A percentile compares a stretch with the other conserved stretches of the same genome.
phyloP scores from a whole-genome alignment of 2,329 filamentous ascomycete species.

The Leptosphaerulina australis region DNA sequence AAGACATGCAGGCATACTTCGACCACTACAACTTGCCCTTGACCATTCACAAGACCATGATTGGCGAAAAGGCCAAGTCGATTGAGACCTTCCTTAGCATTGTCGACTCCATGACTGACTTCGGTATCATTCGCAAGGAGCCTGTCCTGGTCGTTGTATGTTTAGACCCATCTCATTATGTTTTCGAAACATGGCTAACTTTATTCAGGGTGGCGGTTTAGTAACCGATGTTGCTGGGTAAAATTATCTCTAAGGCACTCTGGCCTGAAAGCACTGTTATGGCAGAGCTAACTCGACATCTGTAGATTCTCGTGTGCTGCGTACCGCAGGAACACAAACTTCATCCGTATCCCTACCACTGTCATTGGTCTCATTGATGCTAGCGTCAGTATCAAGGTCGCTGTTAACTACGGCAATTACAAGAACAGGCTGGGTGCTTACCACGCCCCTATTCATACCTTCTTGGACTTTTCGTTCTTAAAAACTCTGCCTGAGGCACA shows the following conservation, averaged over 20 bases:
- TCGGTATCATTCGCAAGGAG: constrained; percentile 70
- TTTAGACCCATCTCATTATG: neutral
- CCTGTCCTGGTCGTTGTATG: constrained; percentile 44
- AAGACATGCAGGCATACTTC: constrained; percentile 71
- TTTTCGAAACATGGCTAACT: constrained; percentile 15
- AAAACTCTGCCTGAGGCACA: constrained; percentile 69
- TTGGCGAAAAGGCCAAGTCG: constrained; percentile 76
- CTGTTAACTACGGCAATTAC: constrained; percentile 76
- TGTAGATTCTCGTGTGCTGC: constrained; percentile 65
- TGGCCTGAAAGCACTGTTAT: constrained; percentile 47
- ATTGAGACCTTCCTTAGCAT: constrained; percentile 72
- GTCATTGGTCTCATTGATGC: constrained; percentile 78
- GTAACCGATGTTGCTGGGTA: constrained; percentile 66
- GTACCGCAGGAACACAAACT: constrained; percentile 75
- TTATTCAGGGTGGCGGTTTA: constrained; percentile 49
- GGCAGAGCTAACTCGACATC: constrained; percentile 27
- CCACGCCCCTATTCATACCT: constrained; percentile 73
- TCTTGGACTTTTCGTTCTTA: constrained; percentile 76
- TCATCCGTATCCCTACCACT: constrained; percentile 74
- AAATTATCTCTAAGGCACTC: constrained; percentile 58
- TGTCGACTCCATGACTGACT: constrained; percentile 75
- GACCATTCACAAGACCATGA: constrained; percentile 73
- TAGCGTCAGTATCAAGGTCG: constrained; percentile 78
- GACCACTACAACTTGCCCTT: constrained; percentile 66
- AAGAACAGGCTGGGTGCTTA: constrained; percentile 77